Evolutionary conservation across 768 basidiomycete genomes (phyloP).

Genomic region (Rhodotorula graminis): DNA sequence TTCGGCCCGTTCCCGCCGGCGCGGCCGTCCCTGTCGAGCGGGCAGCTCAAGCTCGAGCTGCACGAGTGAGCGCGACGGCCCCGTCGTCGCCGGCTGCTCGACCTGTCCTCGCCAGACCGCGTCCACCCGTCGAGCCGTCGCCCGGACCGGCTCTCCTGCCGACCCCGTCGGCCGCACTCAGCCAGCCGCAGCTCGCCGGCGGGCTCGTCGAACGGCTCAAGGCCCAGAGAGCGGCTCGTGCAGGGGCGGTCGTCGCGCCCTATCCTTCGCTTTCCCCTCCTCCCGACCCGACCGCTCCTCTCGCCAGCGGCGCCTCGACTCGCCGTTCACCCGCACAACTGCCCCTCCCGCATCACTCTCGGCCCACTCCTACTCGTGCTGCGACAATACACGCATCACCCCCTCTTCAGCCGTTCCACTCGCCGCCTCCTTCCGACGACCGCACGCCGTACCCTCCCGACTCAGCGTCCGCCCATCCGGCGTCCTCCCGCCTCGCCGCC

Average conservation of each 20-base stretch:
- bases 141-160: background rate
- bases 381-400: background rate
- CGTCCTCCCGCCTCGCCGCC: no score
- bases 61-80: no score
- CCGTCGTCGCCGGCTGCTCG: no score
- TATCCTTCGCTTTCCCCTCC: background rate
- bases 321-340: no score
- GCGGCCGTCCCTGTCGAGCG: no score
- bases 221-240: slow-evolving; percentile 7
- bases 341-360: no score
- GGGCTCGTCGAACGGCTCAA: slow-evolving; percentile 17
- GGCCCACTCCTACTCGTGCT: background rate
- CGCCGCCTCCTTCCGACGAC: background rate
- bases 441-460: background rate
- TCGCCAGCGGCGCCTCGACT: background rate
- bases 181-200: background rate
- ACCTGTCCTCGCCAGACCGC: no score
- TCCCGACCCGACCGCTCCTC: background rate
- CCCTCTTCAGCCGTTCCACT: background rate
- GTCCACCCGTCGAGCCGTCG: no score
- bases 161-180: background rate
- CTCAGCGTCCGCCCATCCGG: background rate
- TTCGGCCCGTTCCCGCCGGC: no score
- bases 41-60: no score
- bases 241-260: background rate